These are phyloP conservation scores for Pythium brachiatum DNA, from an alignment of 352 stramenopile species.

Conservation along the genomic window DNA sequence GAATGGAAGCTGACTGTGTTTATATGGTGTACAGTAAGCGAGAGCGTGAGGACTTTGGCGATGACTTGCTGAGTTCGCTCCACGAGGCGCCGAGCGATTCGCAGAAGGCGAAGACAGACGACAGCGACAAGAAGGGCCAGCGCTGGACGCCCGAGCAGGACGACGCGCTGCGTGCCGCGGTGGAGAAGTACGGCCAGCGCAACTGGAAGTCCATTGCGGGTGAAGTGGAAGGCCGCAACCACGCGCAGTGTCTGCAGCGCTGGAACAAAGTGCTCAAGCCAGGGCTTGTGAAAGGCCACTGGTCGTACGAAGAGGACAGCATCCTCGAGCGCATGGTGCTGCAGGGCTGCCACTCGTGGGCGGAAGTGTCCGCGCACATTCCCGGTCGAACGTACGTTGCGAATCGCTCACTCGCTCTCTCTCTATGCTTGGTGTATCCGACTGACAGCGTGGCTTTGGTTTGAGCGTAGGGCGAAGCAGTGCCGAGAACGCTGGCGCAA, in stretches of 20 bases:
- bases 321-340: slow-evolving; percentile 39
- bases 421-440: too few relatives aligned
- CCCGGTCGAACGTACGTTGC: slow-evolving; percentile 61
- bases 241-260: slow-evolving; percentile 58
- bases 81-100: slow-evolving; percentile 50
- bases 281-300: slow-evolving; percentile 87
- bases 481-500: slow-evolving; percentile 96
- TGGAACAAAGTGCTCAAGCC: slow-evolving; percentile 85
- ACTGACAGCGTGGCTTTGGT: neutral
- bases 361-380: slow-evolving; percentile 69
- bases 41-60: slow-evolving; percentile 34
- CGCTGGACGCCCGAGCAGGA: slow-evolving; percentile 81
- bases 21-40: slow-evolving; percentile 38
- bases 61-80: slow-evolving; percentile 41
- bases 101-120: slow-evolving; percentile 42
- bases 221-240: slow-evolving; percentile 43
- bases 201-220: slow-evolving; percentile 81
- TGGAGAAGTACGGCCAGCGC: slow-evolving; percentile 71
- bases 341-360: slow-evolving; percentile 50
- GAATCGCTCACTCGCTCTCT: neutral
- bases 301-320: slow-evolving; percentile 82
- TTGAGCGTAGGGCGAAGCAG: slow-evolving; percentile 82
- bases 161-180: slow-evolving; percentile 62
- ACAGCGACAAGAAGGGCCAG: slow-evolving; percentile 54
- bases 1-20: neutral